phyloP scores from a whole-genome alignment of 1,284 basidiomycete genomes.

The Pseudozyma pruni region DNA sequence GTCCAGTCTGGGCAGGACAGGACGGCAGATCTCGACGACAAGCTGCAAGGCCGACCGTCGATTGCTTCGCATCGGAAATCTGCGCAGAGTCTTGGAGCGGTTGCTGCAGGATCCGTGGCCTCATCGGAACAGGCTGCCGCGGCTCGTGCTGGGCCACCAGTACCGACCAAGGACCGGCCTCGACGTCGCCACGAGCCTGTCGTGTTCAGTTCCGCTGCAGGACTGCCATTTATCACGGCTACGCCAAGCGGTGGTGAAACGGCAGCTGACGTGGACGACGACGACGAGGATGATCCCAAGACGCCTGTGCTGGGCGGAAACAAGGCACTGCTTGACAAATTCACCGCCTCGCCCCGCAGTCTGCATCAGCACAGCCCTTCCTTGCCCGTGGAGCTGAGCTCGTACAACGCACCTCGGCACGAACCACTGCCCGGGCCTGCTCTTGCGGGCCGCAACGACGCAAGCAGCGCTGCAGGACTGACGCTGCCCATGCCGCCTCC shows the following conservation, averaged over 20 bases:
- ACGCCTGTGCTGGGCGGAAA: slow-evolving; percentile 27
- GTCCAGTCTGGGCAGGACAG: slow-evolving; percentile 11
- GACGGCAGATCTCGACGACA: background rate
- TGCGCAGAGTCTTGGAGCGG: background rate
- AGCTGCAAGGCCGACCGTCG: background rate
- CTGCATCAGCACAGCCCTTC: slow-evolving; percentile 42
- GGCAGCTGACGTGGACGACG: slow-evolving; percentile 9
- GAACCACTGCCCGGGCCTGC: slow-evolving; percentile 5
- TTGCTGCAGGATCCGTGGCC: background rate
- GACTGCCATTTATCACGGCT: background rate
- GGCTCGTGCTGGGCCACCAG: slow-evolving; percentile 1
- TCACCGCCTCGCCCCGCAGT: slow-evolving; percentile 21
- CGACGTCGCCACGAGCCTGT: slow-evolving; percentile 23
- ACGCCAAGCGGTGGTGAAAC: background rate
- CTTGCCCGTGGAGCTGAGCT: slow-evolving; percentile 32
- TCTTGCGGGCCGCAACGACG: slow-evolving; percentile 4
- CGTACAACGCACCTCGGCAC: slow-evolving; percentile 15
- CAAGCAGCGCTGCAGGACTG: slow-evolving; percentile 11
- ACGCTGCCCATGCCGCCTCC: slow-evolving; percentile 33
- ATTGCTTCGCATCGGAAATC: background rate
- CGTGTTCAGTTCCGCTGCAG: slow-evolving; percentile 3
- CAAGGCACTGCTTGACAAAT: slow-evolving; percentile 10
- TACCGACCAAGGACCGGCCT: slow-evolving; percentile 25
- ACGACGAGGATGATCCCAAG: slow-evolving; percentile 37
- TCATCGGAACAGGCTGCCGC: background rate